Conservation (phyloP, 2,329 filamentous ascomycete genomes). For the Scedosporium dehoogii region DNA sequence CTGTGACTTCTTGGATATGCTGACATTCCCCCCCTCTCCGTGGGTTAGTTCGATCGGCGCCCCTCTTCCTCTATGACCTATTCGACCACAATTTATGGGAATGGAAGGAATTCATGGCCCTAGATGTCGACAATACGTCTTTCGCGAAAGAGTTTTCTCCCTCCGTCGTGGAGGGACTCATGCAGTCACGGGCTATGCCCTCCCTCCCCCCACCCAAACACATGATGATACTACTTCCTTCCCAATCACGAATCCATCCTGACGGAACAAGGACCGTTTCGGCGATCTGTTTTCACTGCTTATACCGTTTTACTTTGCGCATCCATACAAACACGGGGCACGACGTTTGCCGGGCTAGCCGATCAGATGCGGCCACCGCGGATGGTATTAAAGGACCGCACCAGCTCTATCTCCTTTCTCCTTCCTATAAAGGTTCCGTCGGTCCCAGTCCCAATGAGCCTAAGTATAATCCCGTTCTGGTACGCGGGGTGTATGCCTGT, state of each 20-base stretch:
- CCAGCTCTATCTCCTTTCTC: background rate
- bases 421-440: background rate
- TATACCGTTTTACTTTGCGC: conserved; percentile 1
- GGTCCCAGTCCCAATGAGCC: conserved; percentile 2
- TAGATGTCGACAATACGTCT: background rate
- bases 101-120: conserved; percentile 10
- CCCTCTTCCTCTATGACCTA: conserved; percentile 11
- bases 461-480: conserved; percentile 8
- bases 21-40: background rate
- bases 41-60: conserved; percentile 9
- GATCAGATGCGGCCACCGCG: background rate
- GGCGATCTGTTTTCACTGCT: conserved; percentile 3
- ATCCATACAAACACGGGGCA: background rate
- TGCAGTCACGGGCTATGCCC: conserved; percentile 6
- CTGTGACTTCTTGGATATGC: background rate
- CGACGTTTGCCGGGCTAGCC: background rate
- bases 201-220: conserved; percentile 7
- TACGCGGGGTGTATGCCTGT: conserved; percentile 10
- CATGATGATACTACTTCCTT: conserved; percentile 6
- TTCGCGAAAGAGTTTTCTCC: conserved; percentile 2
- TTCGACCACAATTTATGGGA: conserved; percentile 12
- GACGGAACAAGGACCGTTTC: conserved; percentile 4
- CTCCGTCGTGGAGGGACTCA: conserved; percentile 1
- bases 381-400: conserved; percentile 2
- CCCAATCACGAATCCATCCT: conserved; percentile 6